Conservation (phyloP, 148 eudicot species). For the Cornus florida region DNA sequence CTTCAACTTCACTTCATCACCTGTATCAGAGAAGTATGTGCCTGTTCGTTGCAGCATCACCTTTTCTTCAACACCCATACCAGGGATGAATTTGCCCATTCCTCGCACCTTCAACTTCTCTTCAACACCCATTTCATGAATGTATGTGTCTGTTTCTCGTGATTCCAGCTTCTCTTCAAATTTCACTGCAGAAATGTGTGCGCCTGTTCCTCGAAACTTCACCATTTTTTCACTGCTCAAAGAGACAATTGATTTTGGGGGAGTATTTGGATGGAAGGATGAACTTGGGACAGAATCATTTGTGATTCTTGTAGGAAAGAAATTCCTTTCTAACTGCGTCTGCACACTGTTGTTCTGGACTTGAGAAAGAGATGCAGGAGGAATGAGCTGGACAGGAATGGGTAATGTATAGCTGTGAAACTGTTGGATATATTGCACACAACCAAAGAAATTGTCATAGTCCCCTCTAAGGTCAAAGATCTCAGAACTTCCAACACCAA, state of each 20-base stretch:
- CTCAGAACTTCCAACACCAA: constrained; percentile 16
- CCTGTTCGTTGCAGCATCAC: not conserved
- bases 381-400: not conserved
- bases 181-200: not conserved
- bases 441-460: constrained; percentile 18
- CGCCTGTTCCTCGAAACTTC: not conserved
- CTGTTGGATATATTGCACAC: constrained; percentile 28
- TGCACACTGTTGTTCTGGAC: not conserved
- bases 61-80: not conserved
- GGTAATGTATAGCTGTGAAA: constrained; percentile 15
- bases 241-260: not conserved
- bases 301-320: not conserved
- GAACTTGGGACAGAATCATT: not conserved
- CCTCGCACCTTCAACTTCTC: not conserved
- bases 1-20: not conserved
- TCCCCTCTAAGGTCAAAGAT: constrained; percentile 12
- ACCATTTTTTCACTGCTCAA: not conserved
- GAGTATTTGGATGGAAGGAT: not conserved
- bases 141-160: not conserved
- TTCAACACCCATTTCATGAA: not conserved
- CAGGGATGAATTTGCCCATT: not conserved
- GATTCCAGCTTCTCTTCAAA: not conserved
- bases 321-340: not conserved
- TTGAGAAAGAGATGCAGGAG: not conserved
- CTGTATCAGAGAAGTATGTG: not conserved